Percentiles rank a stretch among this genome's conserved stretches.
Evolutionary conservation across 2,329 filamentous ascomycete genomes (phyloP).

Genomic region (Verticillium longisporum): DNA sequence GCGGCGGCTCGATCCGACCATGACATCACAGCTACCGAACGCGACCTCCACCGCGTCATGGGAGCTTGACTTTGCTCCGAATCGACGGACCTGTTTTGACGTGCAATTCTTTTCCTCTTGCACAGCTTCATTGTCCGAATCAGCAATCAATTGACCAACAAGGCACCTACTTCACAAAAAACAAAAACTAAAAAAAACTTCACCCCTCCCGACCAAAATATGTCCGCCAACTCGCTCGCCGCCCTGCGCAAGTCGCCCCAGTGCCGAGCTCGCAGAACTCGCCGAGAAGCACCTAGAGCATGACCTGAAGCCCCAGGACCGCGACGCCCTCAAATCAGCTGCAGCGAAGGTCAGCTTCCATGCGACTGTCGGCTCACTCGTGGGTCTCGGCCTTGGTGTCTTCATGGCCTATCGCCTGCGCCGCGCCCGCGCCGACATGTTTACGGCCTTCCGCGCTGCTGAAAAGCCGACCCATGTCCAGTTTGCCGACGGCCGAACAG

Average conservation of each 20-base stretch:
- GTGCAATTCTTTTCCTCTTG: neutral
- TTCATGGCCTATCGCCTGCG: slow-evolving; percentile 52
- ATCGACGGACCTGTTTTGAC: neutral
- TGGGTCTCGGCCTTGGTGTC: slow-evolving; percentile 54
- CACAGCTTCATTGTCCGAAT: neutral
- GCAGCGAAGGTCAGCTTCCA: slow-evolving; percentile 47
- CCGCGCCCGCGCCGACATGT: slow-evolving; percentile 47
- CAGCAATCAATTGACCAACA: neutral
- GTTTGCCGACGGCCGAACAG: slow-evolving; percentile 54
- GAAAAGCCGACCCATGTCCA: slow-evolving; percentile 56
- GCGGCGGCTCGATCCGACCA: neutral
- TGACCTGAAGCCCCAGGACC: slow-evolving; percentile 47
- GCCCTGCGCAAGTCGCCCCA: slow-evolving; percentile 24
- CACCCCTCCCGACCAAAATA: neutral
- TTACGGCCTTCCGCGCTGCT: slow-evolving; percentile 51
- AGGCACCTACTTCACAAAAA: too few relatives aligned
- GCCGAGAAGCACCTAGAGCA: slow-evolving; percentile 53
- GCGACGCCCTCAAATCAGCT: slow-evolving; percentile 48
- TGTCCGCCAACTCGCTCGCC: slow-evolving; percentile 19
- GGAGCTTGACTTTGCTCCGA: neutral
- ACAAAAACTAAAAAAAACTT: too few relatives aligned
- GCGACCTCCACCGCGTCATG: neutral
- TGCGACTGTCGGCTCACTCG: slow-evolving; percentile 49
- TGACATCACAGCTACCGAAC: neutral
- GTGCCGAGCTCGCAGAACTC: slow-evolving; percentile 45